A percentile compares a stretch with the other conserved stretches of the same genome.
Evolutionary conservation across 176 grass and related monocot genomes (phyloP).

Genomic region (Saccharum spontaneum): DNA sequence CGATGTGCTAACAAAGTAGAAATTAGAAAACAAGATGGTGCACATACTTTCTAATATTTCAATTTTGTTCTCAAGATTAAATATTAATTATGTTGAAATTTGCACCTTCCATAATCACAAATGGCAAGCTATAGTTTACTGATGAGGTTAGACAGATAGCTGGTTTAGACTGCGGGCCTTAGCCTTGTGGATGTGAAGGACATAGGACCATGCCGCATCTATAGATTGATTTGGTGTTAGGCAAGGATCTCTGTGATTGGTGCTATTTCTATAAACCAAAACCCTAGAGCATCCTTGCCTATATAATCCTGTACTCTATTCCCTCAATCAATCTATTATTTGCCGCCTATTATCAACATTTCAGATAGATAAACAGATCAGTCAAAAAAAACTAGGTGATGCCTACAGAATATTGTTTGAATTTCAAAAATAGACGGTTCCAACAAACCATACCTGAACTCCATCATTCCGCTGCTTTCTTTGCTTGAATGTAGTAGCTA

Average conservation of each 20-base stretch:
- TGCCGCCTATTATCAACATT: not conserved
- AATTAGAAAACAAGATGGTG: not conserved
- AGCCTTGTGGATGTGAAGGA: not conserved
- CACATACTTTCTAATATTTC: constrained; percentile 16
- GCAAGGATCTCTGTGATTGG: not conserved
- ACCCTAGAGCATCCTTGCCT: not conserved
- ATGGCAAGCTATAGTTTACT: not conserved
- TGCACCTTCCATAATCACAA: constrained; percentile 4
- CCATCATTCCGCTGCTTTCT: constrained; percentile 97
- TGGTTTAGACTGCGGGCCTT: not conserved
- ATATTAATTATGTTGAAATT: not conserved
- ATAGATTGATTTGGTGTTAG: not conserved
- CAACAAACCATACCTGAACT: constrained; percentile 65
- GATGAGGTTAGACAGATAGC: not conserved
- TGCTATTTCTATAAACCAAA: not conserved
- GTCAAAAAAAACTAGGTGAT: not conserved
- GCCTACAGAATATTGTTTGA: not conserved
- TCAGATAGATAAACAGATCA: not conserved
- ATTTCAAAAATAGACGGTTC: not conserved
- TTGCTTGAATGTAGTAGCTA: constrained; percentile 69
- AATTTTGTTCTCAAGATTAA: not conserved
- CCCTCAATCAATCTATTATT: not conserved
- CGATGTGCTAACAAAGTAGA: not conserved
- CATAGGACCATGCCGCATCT: not conserved
- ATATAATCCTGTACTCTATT: not conserved